phyloP scores from a whole-genome alignment of 1,139 yeast species.

The Saccharomyces pastorianus region DNA sequence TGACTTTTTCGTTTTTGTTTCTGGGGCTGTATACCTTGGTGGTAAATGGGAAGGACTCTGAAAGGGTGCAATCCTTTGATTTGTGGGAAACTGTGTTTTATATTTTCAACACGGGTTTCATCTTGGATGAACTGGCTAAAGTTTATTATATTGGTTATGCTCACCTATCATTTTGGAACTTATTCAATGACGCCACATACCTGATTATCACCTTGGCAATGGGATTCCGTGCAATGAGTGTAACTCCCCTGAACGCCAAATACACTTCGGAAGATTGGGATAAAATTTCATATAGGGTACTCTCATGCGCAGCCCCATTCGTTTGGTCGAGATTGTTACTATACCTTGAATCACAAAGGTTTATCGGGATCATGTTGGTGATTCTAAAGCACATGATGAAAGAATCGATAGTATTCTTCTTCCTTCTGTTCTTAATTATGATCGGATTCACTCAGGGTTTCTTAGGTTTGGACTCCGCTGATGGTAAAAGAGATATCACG shows the following conservation, averaged over 20 bases:
- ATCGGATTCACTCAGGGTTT: slow-evolving; percentile 83
- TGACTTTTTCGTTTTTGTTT: slow-evolving; percentile 58
- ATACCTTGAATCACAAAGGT: slow-evolving; percentile 69
- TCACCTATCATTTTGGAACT: slow-evolving; percentile 74
- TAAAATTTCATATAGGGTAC: slow-evolving; percentile 57
- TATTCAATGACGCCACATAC: slow-evolving; percentile 67
- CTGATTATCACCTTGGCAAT: slow-evolving; percentile 46
- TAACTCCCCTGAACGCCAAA: slow-evolving; percentile 29
- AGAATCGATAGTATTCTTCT: slow-evolving; percentile 74
- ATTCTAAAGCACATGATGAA: slow-evolving; percentile 81
- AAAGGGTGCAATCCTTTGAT: slow-evolving; percentile 33
- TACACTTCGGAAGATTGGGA: slow-evolving; percentile 39
- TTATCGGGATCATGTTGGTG: slow-evolving; percentile 84
- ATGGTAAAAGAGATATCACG: slow-evolving; percentile 74
- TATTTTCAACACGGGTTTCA: slow-evolving; percentile 56
- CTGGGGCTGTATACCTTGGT: slow-evolving; percentile 56
- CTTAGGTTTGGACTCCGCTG: slow-evolving; percentile 79
- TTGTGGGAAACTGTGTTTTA: slow-evolving; percentile 52
- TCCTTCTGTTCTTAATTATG: slow-evolving; percentile 59
- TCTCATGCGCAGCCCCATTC: slow-evolving; percentile 78
- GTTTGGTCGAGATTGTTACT: slow-evolving; percentile 77
- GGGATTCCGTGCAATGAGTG: slow-evolving; percentile 47
- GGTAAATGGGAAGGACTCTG: slow-evolving; percentile 42
- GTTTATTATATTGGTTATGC: slow-evolving; percentile 67
- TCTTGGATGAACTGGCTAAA: slow-evolving; percentile 61